Evolutionary conservation across 1,284 basidiomycete genomes (phyloP), one percentile per base, ranked within the genome.

Genomic region (Chalciporus sp.): DNA sequence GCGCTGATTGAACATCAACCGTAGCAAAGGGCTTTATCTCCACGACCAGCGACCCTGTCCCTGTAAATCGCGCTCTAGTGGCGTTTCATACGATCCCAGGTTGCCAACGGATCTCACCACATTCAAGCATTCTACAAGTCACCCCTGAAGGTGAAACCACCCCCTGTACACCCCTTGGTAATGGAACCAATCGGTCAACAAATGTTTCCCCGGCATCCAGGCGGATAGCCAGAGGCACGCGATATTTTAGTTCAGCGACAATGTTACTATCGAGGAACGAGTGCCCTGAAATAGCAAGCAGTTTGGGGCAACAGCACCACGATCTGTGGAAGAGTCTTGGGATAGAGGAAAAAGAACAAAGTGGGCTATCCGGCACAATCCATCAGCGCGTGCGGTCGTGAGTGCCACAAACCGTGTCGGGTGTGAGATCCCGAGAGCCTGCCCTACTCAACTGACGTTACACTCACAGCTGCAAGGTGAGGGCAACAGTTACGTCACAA

Each of bases 1-100:
- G 28, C 28, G 28, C 44, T 45, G 44, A 12, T 17, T 5, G 28
- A 29, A 45, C 26, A 7, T 33, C 31, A 11, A 8, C 44, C 37
- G 27, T 12, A 16, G 23, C 19, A 5, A 11, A 28, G 3, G 17
- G 23, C 39, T 31, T 5, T 43, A 50, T 50, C 49, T 43, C 42
- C 23, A 33, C 26, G 19, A 41, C 29, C 49, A 27, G 23, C 37
- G 11, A 40, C 7, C 28, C 41, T 27, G 26, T 49, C 47, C 47
- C 14, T 40, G 35, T 40, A 49, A 42, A 50, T 43, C 49, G 23
- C 49, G 19, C 26, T 42, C 35, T 43, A 50, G 31, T 50, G 6
- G 45, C 45, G 45, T 33, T 27, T 27, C 16, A 10, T 31, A 10
- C 1, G 29, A 31, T 31, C 29, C 29, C 5, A 31, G 7, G 12